Evolutionary conservation across 2,329 filamentous ascomycete genomes (phyloP).

Genomic region (Fusarium sp.): DNA sequence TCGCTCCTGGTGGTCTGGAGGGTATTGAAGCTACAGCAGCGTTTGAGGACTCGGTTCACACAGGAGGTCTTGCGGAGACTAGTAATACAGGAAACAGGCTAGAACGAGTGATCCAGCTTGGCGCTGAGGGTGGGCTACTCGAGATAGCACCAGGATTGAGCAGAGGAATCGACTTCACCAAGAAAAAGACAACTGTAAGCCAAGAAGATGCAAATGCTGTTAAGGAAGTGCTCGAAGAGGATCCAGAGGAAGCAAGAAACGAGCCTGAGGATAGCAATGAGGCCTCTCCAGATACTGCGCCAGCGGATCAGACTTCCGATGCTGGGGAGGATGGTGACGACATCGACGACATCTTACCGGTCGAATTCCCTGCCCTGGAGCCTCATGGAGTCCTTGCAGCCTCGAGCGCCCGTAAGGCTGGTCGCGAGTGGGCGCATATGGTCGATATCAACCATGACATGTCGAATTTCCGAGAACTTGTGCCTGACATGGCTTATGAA

Average conservation of each 20-base stretch:
- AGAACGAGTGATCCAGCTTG: conserved; percentile 89
- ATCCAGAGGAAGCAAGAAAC: conserved; percentile 58
- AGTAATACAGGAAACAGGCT: conserved; percentile 69
- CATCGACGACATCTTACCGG: conserved; percentile 88
- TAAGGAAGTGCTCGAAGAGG: conserved; percentile 70
- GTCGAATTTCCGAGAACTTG: conserved; percentile 91
- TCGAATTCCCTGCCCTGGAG: conserved; percentile 93
- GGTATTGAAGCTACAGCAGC: conserved; percentile 87
- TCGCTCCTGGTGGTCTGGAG: conserved; percentile 90
- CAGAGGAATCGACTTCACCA: conserved; percentile 80
- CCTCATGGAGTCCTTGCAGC: conserved; percentile 82
- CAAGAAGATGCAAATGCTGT: conserved; percentile 77
- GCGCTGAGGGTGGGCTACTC: conserved; percentile 80
- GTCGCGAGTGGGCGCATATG: conserved; percentile 97
- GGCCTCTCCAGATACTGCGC: conserved; percentile 33
- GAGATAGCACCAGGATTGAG: conserved; percentile 85
- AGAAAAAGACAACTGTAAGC: conserved; percentile 68
- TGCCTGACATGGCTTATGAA: conserved; percentile 94
- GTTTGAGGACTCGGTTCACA: conserved; percentile 80
- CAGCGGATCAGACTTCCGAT: conserved; percentile 51
- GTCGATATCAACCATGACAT: conserved; percentile 95
- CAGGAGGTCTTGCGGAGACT: conserved; percentile 59
- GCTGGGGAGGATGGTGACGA: conserved; percentile 67
- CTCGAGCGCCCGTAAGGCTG: conserved; percentile 78
- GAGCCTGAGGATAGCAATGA: conserved; percentile 52